Evolutionary conservation across 345 rosid genomes (phyloP), one percentile per base, ranked within the genome.

Genomic region (Camelina laxa): DNA sequence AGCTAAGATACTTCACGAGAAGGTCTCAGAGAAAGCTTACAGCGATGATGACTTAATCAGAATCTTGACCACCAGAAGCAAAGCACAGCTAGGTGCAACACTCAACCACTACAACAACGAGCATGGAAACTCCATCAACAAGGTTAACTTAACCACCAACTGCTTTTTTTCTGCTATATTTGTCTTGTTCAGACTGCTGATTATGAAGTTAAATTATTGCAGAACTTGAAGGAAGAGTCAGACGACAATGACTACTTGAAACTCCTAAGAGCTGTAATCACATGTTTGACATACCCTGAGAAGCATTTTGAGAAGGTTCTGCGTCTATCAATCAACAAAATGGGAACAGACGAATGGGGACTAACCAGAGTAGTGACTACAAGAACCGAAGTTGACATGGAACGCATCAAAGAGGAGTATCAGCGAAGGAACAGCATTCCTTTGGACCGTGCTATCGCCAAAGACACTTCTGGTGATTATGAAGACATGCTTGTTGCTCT

Each of bases 1-100:
- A 82, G 90, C 98, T 44, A 91, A 94, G 91, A 76, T 86, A 59
- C 94, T 94, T 51, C 89, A 82, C 60, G 95, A 91, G 80, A 90
- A 90, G 80, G 81, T 94, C 74, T 78, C 89, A 0, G 89, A 84
- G 54, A 89, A 94, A 80, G 86, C 84, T 58, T 89, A 87, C 70
- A 71, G 31, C 75, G 89, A 94, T 31, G 98, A 94, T 39, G 98
- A 94, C 67, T 64, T 94, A 77, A 87, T 89, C 73, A 82, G 98
- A 84, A 89, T 94, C 73, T 70, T 94, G 70, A 71, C 90, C 1
- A 89, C 97, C 30, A 85, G 98, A 77, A 91, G 97, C 63, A 94
- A 91, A 80, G 88, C 95, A 50, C 96, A 94, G 76, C 82, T 91
- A 1, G 83, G 83, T 36, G 98, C 97, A 17, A 86, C 97, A 1